Percentiles rank a stretch among this genome's conserved stretches.
Conservation (phyloP, 1,284 basidiomycete species). For the Apiotrichum gracile region DNA sequence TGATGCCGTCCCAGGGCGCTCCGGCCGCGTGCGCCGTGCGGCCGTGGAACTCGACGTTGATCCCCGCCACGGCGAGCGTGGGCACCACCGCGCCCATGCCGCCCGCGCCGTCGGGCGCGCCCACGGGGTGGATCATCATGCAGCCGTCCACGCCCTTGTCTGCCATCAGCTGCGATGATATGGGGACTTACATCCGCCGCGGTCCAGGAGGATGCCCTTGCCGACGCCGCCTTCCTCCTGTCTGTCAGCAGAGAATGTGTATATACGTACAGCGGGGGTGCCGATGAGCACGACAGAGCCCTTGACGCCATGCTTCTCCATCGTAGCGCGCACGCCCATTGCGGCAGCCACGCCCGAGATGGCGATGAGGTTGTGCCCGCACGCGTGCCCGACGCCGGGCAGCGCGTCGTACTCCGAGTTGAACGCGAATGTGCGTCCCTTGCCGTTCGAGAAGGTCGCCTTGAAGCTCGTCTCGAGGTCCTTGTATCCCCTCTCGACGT, state of each 20-base stretch:
- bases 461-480: conserved; percentile 47
- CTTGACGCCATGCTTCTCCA: conserved; percentile 52
- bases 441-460: conserved; percentile 16
- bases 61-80: conserved; percentile 24
- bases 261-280: conserved; percentile 58
- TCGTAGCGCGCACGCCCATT: conserved; percentile 29
- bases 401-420: conserved; percentile 29
- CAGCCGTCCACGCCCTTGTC: conserved; percentile 23
- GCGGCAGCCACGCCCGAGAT: conserved; percentile 40
- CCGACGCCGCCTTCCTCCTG: conserved; percentile 70
- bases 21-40: conserved; percentile 64
- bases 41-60: conserved; percentile 32
- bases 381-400: conserved; percentile 45
- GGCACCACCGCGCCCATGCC: conserved; percentile 19
- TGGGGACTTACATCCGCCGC: conserved; percentile 63
- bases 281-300: conserved; percentile 74
- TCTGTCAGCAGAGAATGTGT: not conserved
- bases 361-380: conserved; percentile 53
- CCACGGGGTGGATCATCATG: conserved; percentile 27
- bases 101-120: not conserved
- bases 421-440: conserved; percentile 21
- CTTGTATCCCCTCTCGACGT: conserved; percentile 56
- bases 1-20: conserved; percentile 60
- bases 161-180: not conserved
- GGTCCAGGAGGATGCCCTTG: conserved; percentile 65